These are phyloP conservation scores for Cutaneotrichosporon daszewskae DNA, from an alignment of 1,284 basidiomycete species.

Conservation along the genomic window DNA sequence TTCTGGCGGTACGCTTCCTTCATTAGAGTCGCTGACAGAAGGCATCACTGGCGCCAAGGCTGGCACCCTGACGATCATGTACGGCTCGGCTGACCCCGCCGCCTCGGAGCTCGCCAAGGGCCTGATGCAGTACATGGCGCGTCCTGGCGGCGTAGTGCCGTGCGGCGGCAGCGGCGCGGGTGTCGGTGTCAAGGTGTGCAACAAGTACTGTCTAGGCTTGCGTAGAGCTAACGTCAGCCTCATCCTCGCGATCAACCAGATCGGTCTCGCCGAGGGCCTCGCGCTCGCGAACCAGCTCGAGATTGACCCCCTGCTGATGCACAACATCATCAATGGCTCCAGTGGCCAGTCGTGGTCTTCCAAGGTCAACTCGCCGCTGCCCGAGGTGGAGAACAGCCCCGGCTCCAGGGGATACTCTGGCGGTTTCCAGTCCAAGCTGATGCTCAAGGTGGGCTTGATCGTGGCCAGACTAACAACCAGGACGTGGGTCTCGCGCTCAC, in stretches of 20 bases:
- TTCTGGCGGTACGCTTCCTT: slow-evolving; percentile 28
- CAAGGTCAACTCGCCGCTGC: slow-evolving; percentile 35
- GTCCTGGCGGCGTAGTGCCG: slow-evolving; percentile 31
- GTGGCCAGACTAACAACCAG: slow-evolving; percentile 7
- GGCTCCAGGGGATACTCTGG: slow-evolving; percentile 34
- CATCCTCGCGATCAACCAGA: slow-evolving; percentile 44
- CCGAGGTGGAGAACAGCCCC: slow-evolving; percentile 30
- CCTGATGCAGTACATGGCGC: slow-evolving; percentile 37
- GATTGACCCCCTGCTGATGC: slow-evolving; percentile 33
- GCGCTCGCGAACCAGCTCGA: slow-evolving; percentile 35
- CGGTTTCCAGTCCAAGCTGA: slow-evolving; percentile 41
- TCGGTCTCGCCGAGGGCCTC: slow-evolving; percentile 42
- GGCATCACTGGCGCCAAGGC: slow-evolving; percentile 35
- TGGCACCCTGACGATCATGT: slow-evolving; percentile 42
- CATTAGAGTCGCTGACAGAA: slow-evolving; percentile 4
- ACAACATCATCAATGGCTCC: slow-evolving; percentile 39
- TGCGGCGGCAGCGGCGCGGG: slow-evolving; percentile 41
- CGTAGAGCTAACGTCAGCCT: slow-evolving; percentile 20
- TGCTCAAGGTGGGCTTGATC: slow-evolving; percentile 35
- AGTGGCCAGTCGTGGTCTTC: slow-evolving; percentile 44
- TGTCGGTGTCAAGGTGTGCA: slow-evolving; percentile 43
- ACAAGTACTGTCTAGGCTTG: slow-evolving; percentile 34
- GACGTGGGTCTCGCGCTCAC: slow-evolving; percentile 40
- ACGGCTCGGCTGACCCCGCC: slow-evolving; percentile 27
- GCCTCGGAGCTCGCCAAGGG: slow-evolving; percentile 33